Conservation (phyloP, 73 alveolate species). For the Paramecium sonneborni region DNA sequence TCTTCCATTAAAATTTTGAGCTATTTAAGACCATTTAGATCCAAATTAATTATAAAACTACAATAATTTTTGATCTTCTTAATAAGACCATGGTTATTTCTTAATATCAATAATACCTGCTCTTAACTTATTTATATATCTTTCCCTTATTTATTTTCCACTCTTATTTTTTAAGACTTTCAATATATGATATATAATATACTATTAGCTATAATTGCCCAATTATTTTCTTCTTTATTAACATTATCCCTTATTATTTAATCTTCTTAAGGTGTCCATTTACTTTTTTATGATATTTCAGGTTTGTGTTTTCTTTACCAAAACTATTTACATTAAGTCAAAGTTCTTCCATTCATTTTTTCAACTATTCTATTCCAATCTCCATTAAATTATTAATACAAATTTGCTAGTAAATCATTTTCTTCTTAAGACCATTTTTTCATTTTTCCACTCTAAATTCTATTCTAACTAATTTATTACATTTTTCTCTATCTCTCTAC, state of each 20-base stretch:
- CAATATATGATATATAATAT: neutral
- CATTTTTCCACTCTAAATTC: neutral
- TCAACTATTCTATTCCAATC: neutral
- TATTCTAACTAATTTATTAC: neutral
- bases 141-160: slow-evolving; percentile 96
- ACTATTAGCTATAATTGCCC: neutral
- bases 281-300: neutral
- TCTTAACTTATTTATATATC: slow-evolving; percentile 93
- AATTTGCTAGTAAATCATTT: neutral
- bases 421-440: slow-evolving; percentile 11
- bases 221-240: neutral
- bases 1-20: neutral
- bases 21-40: slow-evolving; percentile 4
- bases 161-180: slow-evolving; percentile 59
- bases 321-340: neutral
- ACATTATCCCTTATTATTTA: neutral
- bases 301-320: neutral
- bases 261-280: neutral
- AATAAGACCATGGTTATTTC: neutral
- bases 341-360: neutral
- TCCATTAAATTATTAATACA: neutral
- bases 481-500: neutral
- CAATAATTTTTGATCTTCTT: neutral
- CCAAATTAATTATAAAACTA: neutral
- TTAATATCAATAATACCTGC: neutral